These are phyloP conservation scores for Stachybotrys echinatus DNA, from an alignment of 2,329 filamentous ascomycete genomes.

Conservation along the genomic window DNA sequence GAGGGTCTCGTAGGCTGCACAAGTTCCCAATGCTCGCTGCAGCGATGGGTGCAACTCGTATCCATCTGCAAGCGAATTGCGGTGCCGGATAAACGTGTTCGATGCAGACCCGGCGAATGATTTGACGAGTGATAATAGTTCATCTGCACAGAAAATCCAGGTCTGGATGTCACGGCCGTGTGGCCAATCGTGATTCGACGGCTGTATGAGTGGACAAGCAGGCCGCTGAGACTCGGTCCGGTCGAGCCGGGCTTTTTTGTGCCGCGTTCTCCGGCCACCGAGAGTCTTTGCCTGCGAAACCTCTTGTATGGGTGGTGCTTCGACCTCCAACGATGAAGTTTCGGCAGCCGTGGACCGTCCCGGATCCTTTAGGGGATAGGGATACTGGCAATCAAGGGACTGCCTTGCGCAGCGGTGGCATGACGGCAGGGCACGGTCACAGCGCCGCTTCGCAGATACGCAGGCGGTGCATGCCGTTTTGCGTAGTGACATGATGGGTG, in stretches of 20 bases:
- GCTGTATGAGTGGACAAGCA: too few species aligned
- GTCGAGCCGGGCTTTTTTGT: too few species aligned
- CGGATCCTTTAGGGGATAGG: too few species aligned
- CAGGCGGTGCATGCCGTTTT: conserved; percentile 7
- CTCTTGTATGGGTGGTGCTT: too few species aligned
- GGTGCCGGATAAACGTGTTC: conserved; percentile 4
- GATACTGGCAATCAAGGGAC: conserved; percentile 4
- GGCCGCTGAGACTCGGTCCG: too few species aligned
- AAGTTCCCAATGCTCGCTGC: conserved; percentile 4
- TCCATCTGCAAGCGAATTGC: too few species aligned
- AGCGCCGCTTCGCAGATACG: conserved; percentile 6
- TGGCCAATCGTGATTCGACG: too few species aligned
- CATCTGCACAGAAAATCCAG: conserved; percentile 7
- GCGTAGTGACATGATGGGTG: conserved; percentile 7
- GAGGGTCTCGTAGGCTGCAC: conserved; percentile 4
- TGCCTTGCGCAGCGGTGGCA: conserved; percentile 4
- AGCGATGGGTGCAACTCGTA: neutral
- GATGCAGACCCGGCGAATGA: conserved; percentile 2
- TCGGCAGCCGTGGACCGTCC: too few species aligned
- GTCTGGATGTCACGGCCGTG: conserved; percentile 4
- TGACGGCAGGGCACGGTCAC: conserved; percentile 4
- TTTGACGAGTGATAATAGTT: conserved; percentile 4
- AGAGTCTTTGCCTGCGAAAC: too few species aligned
- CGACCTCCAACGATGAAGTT: too few species aligned
- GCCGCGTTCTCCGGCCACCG: too few species aligned